phyloP scores from a whole-genome alignment of 768 basidiomycete species.

The Lenzites betulinus region DNA sequence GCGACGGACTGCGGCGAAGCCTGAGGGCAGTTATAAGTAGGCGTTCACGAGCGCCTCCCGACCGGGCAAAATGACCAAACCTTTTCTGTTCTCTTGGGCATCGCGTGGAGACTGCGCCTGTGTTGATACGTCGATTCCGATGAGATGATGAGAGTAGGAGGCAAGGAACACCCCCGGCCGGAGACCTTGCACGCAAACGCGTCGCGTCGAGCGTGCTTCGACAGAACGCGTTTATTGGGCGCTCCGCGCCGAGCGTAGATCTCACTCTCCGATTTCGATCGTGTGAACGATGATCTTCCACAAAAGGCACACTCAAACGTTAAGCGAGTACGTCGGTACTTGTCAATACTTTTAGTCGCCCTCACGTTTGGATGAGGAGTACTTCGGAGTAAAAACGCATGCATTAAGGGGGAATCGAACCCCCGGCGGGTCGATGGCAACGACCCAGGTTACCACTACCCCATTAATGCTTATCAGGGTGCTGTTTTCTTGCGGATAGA shows the following conservation, averaged over 20 bases:
- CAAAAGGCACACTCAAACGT: background rate
- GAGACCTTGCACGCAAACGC: background rate
- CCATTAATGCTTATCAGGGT: slow-evolving; percentile 32
- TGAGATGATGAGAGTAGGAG: too few relatives aligned
- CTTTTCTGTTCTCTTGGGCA: background rate
- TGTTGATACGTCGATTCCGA: too few relatives aligned
- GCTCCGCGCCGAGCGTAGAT: background rate
- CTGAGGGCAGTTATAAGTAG: background rate
- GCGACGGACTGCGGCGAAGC: slow-evolving; percentile 14
- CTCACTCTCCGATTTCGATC: background rate
- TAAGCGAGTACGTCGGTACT: background rate
- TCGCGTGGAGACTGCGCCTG: too few relatives aligned
- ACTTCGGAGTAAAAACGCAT: slow-evolving; percentile 23
- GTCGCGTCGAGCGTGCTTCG: background rate
- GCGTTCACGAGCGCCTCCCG: background rate
- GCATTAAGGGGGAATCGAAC: slow-evolving; percentile 89
- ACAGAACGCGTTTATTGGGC: background rate
- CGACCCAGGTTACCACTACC: slow-evolving; percentile 41
- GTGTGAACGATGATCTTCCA: background rate
- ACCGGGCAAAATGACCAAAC: background rate
- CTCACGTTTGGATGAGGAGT: background rate
- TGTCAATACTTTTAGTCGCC: background rate
- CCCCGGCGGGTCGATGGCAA: slow-evolving; percentile 75
- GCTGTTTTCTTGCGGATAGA: background rate
- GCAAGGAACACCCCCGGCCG: too few relatives aligned